Percentiles rank a stretch among this genome's conserved stretches.
Conservation (phyloP, 306 rosid species). For the Notholithocarpus densiflorus region DNA sequence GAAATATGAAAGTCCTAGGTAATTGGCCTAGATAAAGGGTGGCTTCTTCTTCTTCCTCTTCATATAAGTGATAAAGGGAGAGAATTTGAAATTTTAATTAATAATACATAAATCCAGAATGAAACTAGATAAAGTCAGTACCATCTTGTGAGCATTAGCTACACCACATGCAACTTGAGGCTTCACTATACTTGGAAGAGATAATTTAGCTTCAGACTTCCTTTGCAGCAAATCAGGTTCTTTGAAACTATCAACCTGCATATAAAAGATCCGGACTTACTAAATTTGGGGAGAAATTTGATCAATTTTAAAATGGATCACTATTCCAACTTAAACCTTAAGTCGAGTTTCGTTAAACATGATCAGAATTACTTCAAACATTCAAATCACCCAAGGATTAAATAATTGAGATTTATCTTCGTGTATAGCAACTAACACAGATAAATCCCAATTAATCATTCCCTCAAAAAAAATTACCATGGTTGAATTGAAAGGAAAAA, state of each 20-base stretch:
- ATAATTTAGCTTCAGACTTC: slow-evolving; percentile 54
- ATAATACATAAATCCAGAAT: background rate
- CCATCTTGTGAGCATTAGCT: slow-evolving; percentile 81
- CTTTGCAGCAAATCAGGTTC: slow-evolving; percentile 41
- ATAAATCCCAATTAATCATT: background rate
- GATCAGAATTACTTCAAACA: background rate
- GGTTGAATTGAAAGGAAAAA: background rate
- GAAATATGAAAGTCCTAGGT: background rate
- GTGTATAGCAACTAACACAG: background rate
- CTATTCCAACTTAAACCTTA: background rate
- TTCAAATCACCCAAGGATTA: background rate
- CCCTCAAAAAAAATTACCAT: background rate
- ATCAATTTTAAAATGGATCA: background rate
- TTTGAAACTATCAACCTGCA: slow-evolving; percentile 59
- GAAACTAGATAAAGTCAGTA: slow-evolving; percentile 13
- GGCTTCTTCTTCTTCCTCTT: background rate
- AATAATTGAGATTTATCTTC: background rate
- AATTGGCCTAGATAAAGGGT: background rate
- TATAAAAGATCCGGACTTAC: background rate
- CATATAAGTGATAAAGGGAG: background rate
- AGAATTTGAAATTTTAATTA: background rate
- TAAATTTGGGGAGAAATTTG: background rate
- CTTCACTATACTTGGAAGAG: slow-evolving; percentile 83
- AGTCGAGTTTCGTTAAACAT: background rate
- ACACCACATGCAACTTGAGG: slow-evolving; percentile 97